Evolutionary conservation across 371 early-diverging fungal species (phyloP), one percentile per base, ranked within the genome.

Genomic region (Mucor piriformis): DNA sequence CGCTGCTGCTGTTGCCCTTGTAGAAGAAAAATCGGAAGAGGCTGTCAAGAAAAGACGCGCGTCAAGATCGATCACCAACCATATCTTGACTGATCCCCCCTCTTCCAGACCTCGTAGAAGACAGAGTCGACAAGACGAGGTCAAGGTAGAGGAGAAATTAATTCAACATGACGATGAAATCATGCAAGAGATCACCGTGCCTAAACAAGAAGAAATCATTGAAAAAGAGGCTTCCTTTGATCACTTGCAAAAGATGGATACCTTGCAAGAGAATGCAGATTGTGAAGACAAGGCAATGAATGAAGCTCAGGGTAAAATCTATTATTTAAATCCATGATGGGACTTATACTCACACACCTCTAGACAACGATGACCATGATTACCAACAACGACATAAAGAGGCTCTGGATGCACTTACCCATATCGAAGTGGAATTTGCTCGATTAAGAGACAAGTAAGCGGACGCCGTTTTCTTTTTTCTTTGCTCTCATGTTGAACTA

Each of bases 391-490:
- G 62, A 24, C 82, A 79, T 51, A 75, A 77, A 55, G 79, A 79
- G 53, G 82, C 82, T 6, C 46, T 82, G 33, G 67, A 75, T 20
- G 82, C 82, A 11, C 64, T 82, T 33, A 79, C 79, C 6, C 71
- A 72, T 51, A 82, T 82, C 44, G 82, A 82, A 58, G 54, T 82
- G 11, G 82, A 82, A 60, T 82, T 82, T 61, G 82, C 82, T 15
- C 62, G 68, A 49, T 60, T 82, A 57, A 56, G 82, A 33, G 82
- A 61, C 21, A 63, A 54, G 62, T 54, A 52, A 40, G 51, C 18
- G 2, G 13, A 18, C 4, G 4, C 6, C 38, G 0, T 27, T 3
- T 23, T 40, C 27, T 29, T 35, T 18, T 34, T 43, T 18, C 5
- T n/a, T 29, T 54, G 18, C 2, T 24, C 13, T 21, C 6, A 20